These are phyloP conservation scores for Schwanniomyces occidentalis DNA, from an alignment of 805 yeast species.

Conservation along the genomic window DNA sequence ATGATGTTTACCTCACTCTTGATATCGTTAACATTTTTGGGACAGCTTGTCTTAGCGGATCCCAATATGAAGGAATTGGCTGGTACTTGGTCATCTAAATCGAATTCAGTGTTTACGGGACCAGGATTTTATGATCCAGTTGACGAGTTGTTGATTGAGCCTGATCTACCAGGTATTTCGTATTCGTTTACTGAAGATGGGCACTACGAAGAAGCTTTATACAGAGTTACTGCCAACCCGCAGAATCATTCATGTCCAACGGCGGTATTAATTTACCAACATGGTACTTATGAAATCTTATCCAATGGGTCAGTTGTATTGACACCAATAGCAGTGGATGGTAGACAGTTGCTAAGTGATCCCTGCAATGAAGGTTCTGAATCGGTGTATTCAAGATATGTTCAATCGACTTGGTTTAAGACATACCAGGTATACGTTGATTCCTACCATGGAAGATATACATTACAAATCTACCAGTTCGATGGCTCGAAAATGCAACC, in stretches of 20 bases:
- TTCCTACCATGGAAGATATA: conserved; percentile 80
- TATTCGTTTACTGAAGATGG: conserved; percentile 94
- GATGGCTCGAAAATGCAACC: conserved; percentile 86
- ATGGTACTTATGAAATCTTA: conserved; percentile 71
- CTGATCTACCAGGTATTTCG: conserved; percentile 92
- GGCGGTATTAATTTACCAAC: conserved; percentile 84
- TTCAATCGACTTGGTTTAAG: conserved; percentile 61
- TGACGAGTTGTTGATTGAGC: conserved; percentile 91
- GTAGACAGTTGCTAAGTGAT: conserved; percentile 84
- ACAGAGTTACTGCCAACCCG: conserved; percentile 73
- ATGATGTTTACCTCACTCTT: conserved; percentile 7
- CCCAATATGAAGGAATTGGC: conserved; percentile 50
- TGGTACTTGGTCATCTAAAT: conserved; percentile 96
- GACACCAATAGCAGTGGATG: conserved; percentile 81
- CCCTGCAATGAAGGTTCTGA: conserved; percentile 66
- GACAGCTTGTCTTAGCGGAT: conserved; percentile 20
- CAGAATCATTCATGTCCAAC: conserved; percentile 76
- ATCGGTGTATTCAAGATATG: conserved; percentile 71
- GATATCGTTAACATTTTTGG: conserved; percentile 4
- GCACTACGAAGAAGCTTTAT: conserved; percentile 83
- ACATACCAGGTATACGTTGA: conserved; percentile 64
- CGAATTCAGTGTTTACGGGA: conserved; percentile 94
- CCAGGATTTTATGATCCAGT: conserved; percentile 96
- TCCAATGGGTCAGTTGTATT: conserved; percentile 68
- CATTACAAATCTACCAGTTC: conserved; percentile 69